phyloP scores from a whole-genome alignment of 768 basidiomycete species.

The Serendipita sp. region DNA sequence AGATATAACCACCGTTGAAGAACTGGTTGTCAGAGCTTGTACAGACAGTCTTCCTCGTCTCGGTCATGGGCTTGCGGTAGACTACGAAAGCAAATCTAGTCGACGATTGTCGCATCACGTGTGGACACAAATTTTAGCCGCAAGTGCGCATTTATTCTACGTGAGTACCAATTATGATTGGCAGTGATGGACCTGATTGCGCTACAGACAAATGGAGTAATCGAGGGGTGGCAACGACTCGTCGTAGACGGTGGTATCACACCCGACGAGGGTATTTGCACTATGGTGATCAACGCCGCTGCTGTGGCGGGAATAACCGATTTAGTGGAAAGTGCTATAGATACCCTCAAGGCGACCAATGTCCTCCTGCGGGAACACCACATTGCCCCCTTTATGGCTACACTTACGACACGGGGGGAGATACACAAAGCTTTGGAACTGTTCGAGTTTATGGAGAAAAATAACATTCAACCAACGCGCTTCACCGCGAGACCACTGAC shows the following conservation, averaged over 20 bases:
- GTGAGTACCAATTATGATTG: conserved; percentile 29
- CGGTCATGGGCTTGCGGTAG: conserved; percentile 51
- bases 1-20: conserved; percentile 31
- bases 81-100: conserved; percentile 39
- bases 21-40: conserved; percentile 38
- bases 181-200: neutral
- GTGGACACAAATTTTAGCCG: conserved; percentile 53
- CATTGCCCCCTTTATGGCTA: conserved; percentile 60
- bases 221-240: conserved; percentile 42
- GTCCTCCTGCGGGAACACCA: conserved; percentile 50
- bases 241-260: conserved; percentile 34
- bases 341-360: conserved; percentile 32
- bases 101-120: conserved; percentile 34
- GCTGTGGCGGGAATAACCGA: conserved; percentile 56
- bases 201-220: conserved; percentile 47
- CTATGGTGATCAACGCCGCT: conserved; percentile 54
- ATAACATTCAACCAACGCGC: conserved; percentile 31
- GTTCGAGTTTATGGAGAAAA: conserved; percentile 42
- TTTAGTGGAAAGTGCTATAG: conserved; percentile 50
- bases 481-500: conserved; percentile 41
- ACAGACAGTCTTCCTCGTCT: conserved; percentile 40
- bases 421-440: conserved; percentile 47
- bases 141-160: conserved; percentile 48
- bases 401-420: conserved; percentile 40
- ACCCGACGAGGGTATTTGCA: conserved; percentile 61